phyloP scores from a whole-genome alignment of 345 rosid genomes.

The Eucalyptus shirleyi region DNA sequence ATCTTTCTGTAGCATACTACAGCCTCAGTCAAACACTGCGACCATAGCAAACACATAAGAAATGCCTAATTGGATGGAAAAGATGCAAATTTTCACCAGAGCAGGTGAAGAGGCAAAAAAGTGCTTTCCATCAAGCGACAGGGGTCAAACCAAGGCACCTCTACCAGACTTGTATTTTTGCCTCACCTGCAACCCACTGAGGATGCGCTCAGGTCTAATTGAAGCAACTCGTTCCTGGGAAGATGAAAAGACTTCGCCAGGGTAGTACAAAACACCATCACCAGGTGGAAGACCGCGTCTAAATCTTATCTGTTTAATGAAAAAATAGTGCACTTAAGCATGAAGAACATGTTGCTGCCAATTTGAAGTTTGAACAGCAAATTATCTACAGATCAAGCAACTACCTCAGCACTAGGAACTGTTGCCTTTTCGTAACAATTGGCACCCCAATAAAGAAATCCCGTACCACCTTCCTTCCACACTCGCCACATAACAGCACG shows the following conservation, averaged over 20 bases:
- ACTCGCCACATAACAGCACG: conserved; percentile 99
- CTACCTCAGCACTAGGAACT: conserved; percentile 88
- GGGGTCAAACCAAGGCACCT: not conserved
- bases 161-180: not conserved
- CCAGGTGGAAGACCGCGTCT: conserved; percentile 95
- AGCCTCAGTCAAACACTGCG: not conserved
- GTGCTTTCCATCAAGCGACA: not conserved
- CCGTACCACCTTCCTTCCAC: conserved; percentile 99
- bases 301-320: conserved; percentile 51
- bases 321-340: not conserved
- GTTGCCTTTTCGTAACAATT: conserved; percentile 94
- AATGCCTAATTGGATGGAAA: not conserved
- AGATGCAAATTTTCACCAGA: not conserved
- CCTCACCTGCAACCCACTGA: conserved; percentile 83
- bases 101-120: not conserved
- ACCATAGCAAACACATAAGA: not conserved
- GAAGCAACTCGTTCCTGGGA: conserved; percentile 83
- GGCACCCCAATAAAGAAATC: conserved; percentile 97
- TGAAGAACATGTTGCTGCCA: not conserved
- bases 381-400: not conserved
- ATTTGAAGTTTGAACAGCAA: not conserved
- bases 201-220: conserved; percentile 77
- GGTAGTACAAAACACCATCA: conserved; percentile 86
- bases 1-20: not conserved
- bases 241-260: conserved; percentile 90